Base-by-base conservation (phyloP, 1,284 basidiomycete species). In the Irpex sp. region DNA sequence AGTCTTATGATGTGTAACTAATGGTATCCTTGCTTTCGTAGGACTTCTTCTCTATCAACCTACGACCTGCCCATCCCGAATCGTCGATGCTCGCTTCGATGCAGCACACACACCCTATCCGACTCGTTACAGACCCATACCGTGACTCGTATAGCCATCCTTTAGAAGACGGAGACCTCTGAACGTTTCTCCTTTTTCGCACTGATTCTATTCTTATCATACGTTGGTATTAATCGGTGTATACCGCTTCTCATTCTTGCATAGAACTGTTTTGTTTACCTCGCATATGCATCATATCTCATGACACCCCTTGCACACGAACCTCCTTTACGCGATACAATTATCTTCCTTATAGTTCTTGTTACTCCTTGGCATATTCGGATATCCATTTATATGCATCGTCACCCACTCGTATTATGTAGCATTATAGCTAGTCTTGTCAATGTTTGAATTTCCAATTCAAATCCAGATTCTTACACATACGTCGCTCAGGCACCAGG, bases 1-100 rank as follows among this genome's bases (percentile, higher is more conserved):
- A 4, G 4, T 2, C 26, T 26, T 26, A 26, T 2, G 26, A 26
- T 26, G 3, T 26, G 67, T 85, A 82, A 62, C 76, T 89, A 50
- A 75, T 80, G 5, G 67, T 85, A 13, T 73, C 43, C 2, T 54
- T 71, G 36, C 59, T 59, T 57, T 49, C 54, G 54, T 67, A 88
- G 86, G 86, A 88, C 68, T 86, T 83, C 63, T 76, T 89, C 53
- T 76, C 81, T 5, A 68, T 87, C 15, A 74, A 60, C 2, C 62
- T 72, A 37, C 56, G 57, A 13, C 80, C 81, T 39, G 70, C 77
- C 56, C 74, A 74, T 64, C 69, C 71, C 7, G 71, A 73, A 39
- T 67, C 71, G 7, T 78, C 77, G 33, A 74, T 74, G 46, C 66
- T 81, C 35, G 57, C 73, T 19, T 72, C 74, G 13, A 67, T 78